Conservation (phyloP, 1,284 basidiomycete genomes). For the Cutaneotrichosporon mucoides region DNA sequence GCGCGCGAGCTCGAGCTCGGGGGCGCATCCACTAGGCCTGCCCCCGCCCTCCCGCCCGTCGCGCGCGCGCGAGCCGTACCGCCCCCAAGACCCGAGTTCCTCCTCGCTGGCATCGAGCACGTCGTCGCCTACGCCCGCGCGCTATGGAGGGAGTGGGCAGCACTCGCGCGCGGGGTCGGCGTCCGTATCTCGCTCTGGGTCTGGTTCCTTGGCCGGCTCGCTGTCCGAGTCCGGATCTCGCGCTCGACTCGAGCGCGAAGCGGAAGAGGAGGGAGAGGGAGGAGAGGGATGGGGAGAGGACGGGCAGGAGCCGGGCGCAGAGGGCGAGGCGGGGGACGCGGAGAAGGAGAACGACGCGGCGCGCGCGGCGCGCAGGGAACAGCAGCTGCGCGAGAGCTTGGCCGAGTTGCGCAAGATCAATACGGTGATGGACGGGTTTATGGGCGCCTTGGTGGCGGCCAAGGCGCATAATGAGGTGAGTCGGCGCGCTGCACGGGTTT, state of each 20-base stretch:
- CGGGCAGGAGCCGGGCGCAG: neutral
- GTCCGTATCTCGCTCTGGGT: too few relatives aligned
- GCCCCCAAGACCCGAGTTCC: neutral
- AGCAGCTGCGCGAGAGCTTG: conserved; percentile 35
- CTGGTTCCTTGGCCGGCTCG: too few relatives aligned
- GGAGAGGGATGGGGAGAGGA: neutral
- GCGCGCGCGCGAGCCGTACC: neutral
- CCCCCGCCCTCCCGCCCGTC: neutral
- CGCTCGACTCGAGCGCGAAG: too few relatives aligned
- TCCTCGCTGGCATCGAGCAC: neutral
- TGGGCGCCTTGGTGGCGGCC: conserved; percentile 37
- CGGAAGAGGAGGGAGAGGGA: too few relatives aligned
- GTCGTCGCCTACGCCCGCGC: neutral
- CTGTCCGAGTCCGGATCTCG: too few relatives aligned
- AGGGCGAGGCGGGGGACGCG: neutral
- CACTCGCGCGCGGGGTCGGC: too few relatives aligned
- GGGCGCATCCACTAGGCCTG: neutral
- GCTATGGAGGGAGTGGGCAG: too few relatives aligned
- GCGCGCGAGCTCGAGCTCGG: neutral
- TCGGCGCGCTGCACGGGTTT: neutral
- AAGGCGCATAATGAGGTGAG: conserved; percentile 46
- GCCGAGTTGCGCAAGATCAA: conserved; percentile 47
- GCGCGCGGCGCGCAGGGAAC: conserved; percentile 7
- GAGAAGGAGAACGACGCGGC: neutral
- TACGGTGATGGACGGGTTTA: conserved; percentile 43